Percentiles rank a stretch among this genome's conserved stretches.
phyloP scores from a whole-genome alignment of 176 grass and related monocot genomes.

The Avena insularis region DNA sequence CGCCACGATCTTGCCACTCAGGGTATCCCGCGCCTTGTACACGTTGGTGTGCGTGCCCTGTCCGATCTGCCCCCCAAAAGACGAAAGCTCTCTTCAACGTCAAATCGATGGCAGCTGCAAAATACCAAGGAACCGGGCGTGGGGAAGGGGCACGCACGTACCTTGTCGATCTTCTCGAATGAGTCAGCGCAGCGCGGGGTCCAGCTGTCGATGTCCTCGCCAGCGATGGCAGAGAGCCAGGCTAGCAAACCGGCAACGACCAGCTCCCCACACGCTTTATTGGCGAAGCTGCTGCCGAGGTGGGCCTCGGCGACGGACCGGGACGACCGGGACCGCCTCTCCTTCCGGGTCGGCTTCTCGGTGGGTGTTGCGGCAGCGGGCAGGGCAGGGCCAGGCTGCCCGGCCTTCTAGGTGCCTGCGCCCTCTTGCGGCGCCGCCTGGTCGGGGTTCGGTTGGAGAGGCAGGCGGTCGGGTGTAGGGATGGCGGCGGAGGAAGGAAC shows the following conservation, averaged over 20 bases:
- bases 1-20: conserved; percentile 77
- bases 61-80: conserved; percentile 62
- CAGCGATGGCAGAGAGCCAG: conserved; percentile 78
- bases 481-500: conserved; percentile 19
- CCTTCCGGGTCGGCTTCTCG: conserved; percentile 40
- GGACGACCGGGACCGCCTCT: conserved; percentile 43
- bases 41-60: conserved; percentile 91
- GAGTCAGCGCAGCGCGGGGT: conserved; percentile 70
- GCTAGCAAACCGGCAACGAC: conserved; percentile 76
- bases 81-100: conserved; percentile 37
- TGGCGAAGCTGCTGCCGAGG: conserved; percentile 60
- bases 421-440: conserved; percentile 31
- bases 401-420: neutral
- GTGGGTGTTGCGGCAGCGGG: neutral
- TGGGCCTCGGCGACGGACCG: conserved; percentile 32
- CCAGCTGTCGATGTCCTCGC: conserved; percentile 78
- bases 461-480: conserved; percentile 44
- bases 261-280: conserved; percentile 70
- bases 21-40: conserved; percentile 79
- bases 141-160: conserved; percentile 5
- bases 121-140: conserved; percentile 8
- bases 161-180: conserved; percentile 96
- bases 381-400: conserved; percentile 1
- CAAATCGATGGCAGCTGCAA: conserved; percentile 32
- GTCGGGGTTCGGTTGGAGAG: conserved; percentile 36